Evolutionary conservation across 805 yeast genomes (phyloP), one percentile per base, ranked within the genome.

Genomic region (Schwanniomyces pseudopolymorphus): DNA sequence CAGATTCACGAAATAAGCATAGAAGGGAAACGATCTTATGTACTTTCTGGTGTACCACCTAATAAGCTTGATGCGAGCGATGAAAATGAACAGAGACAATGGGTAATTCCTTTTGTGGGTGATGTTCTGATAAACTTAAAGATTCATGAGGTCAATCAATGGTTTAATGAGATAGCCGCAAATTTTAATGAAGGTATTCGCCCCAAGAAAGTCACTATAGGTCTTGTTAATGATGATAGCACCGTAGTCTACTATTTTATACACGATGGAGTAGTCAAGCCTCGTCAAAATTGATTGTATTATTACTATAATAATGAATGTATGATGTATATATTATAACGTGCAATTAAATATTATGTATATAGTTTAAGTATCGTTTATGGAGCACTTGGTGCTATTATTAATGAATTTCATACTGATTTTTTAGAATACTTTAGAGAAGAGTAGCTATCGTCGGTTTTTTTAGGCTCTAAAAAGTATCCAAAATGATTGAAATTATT

Each of bases 181-280:
- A 35, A 59, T 1, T 43, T 38, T 5, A 42, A 45, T 8, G 20
- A 17, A 16, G 7, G 24, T 4, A 1, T 44, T 20, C 57, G 79
- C 22, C 79, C 81, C 0, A 63, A 62, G 38, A 65, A 82, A 46
- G 50, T 86, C 2, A 66, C 83, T 0, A 51, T 81, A 25, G 90
- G 80, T 0, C 67, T 85, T 6, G 74, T 79, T 2, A 82, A 79
- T 53, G 76, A 76, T 45, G 94, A 86, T 59, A 84, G 89, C 2
- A 83, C 90, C 0, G 73, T 84, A 16, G 84, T 84, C n/a, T 86
- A 81, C 54, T 85, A 86, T 60, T 78, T 79, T 59, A 71, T 83
- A 14, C 80, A 84, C 59, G 81, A 80, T 54, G 91, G 91, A 3
- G 63, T 85, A 8, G 80, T 74, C 27, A 80, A 80, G 59, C 91